Evolutionary conservation across 768 basidiomycete genomes (phyloP), one percentile per base, ranked within the genome.

Genomic region (Lactifluus rugatus): DNA sequence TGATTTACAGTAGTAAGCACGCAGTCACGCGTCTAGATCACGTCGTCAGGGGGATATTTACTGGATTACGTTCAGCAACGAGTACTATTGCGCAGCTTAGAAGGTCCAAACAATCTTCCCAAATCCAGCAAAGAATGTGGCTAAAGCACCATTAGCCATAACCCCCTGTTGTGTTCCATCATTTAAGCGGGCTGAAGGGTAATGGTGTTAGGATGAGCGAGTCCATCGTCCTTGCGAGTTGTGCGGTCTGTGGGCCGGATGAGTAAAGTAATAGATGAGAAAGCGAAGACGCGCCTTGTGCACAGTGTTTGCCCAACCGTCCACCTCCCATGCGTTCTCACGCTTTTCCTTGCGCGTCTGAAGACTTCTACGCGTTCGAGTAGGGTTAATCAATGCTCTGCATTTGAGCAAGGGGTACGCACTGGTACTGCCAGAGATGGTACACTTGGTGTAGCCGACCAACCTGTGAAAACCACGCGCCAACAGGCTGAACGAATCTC

Each of bases 391-490:
- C 41, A 28, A 3, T 3, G 16, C 25, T 10, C 16, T n/a, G 25
- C 17, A 37, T 31, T 11, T 25, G 10, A 34, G 9, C 6, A 37
- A 11, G 34, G 21, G 19, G 16, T n/a, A 58, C 69, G 69, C 66
- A 92, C 90, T 85, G 84, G 69, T 95, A 95, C 72, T 97, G 94
- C 95, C 95, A 98, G 74, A 97, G 81, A 73, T 97, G 95, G 69
- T 97, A 89, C 8, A 96, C 95, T 64, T 90, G 81, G 67, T 91
- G 87, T 54, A 91, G 75, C 48, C 86, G 79, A 52, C 90, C 90
- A 48, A 90, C 77, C 70, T 92, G 90, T 56, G 88, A 87, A 72
- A 90, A 94, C 89, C 90, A 93, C n/a, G 89, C 88, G 28, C 89
- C 92, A 13, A 90, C 81, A 45, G 89, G 94, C 57, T 81, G 81